Conservation (phyloP, 345 rosid genomes). For the Boechera retrofracta region DNA sequence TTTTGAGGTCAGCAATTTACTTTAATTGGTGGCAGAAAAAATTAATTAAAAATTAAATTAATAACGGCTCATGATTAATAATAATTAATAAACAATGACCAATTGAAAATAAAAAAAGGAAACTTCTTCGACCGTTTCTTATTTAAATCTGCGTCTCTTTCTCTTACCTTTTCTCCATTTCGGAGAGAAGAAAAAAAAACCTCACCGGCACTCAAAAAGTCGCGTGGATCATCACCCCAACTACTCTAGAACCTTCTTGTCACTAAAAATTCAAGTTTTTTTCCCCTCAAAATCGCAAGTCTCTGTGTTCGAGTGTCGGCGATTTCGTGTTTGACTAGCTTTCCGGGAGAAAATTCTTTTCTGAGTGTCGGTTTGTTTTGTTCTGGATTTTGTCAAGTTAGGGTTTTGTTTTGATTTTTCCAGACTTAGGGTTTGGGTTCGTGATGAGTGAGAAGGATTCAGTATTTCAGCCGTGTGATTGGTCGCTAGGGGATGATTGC, state of each 20-base stretch:
- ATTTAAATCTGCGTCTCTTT: conserved; percentile 36
- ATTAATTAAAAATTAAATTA: neutral
- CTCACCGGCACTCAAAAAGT: conserved; percentile 32
- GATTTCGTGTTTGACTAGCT: conserved; percentile 20
- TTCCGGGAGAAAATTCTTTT: neutral
- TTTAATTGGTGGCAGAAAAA: neutral
- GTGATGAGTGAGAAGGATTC: conserved; percentile 42
- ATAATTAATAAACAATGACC: neutral
- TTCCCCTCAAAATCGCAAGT: conserved; percentile 4
- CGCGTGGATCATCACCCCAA: conserved; percentile 16
- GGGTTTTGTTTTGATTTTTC: neutral
- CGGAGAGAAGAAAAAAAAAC: neutral
- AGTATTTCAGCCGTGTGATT: conserved; percentile 11
- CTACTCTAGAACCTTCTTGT: conserved; percentile 20
- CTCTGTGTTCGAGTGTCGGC: neutral
- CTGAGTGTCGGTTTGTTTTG: neutral
- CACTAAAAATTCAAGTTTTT: neutral
- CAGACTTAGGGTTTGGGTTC: conserved; percentile 23
- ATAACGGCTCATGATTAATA: neutral
- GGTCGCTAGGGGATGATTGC: conserved; percentile 24
- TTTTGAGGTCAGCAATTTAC: neutral
- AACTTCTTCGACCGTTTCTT: conserved; percentile 32
- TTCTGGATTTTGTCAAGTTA: no score
- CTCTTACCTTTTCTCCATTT: neutral
- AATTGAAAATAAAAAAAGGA: neutral